Conservation (phyloP, 257 asterid species). For the Nemophila menziesii region DNA sequence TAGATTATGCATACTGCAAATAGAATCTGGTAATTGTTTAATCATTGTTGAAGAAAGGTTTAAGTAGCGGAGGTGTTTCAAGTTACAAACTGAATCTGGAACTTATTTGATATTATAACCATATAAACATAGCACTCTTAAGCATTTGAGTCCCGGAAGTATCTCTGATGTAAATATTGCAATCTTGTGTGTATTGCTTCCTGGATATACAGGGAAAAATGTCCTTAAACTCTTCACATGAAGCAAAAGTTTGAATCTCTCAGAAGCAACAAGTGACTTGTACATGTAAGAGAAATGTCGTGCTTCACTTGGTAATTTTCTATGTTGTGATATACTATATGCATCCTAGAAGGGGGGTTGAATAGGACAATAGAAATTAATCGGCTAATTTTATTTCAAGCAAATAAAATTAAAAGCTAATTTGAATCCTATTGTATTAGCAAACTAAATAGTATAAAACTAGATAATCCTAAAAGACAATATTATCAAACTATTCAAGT, state of each 20-base stretch:
- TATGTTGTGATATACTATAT: no score
- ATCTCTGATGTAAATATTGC: constrained; percentile 19
- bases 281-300: constrained; percentile 32
- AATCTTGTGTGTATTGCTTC: no score
- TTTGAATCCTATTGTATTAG: no score
- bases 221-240: constrained; percentile 35
- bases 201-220: constrained; percentile 36
- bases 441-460: no score
- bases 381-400: no score
- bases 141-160: constrained; percentile 28
- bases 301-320: constrained; percentile 15
- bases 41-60: constrained; percentile 44
- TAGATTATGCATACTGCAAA: constrained; percentile 29
- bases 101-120: constrained; percentile 43
- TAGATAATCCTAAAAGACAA: no score
- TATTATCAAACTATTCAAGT: no score
- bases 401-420: no score
- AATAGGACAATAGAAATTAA: no score
- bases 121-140: constrained; percentile 41
- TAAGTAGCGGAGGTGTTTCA: constrained; percentile 41
- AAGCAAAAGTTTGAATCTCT: constrained; percentile 21
- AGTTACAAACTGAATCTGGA: constrained; percentile 33
- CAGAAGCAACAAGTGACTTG: not conserved
- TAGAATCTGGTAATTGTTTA: constrained; percentile 25
- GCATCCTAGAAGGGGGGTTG: no score